These are phyloP conservation scores for Cadophora sp. DNA, from an alignment of 2,329 filamentous ascomycete species.

Conservation along the genomic window DNA sequence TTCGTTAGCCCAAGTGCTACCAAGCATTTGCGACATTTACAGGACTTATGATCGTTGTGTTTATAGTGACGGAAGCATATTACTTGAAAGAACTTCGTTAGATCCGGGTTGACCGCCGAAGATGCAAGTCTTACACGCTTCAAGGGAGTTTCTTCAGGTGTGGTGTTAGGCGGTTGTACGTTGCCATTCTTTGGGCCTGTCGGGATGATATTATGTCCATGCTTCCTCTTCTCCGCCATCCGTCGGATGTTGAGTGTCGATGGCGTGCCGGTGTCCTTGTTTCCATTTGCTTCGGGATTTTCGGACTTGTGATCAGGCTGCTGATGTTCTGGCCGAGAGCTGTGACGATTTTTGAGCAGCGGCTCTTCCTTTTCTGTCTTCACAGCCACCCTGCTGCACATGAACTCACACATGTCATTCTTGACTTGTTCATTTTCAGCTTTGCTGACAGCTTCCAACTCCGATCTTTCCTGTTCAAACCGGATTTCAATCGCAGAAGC, in stretches of 20 bases:
- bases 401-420: background rate
- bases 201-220: background rate
- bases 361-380: background rate
- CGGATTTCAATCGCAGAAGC: background rate
- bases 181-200: background rate
- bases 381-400: background rate
- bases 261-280: background rate
- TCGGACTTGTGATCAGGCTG: background rate
- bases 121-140: background rate
- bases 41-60: background rate
- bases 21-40: background rate
- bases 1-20: background rate
- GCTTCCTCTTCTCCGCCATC: background rate
- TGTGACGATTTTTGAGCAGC: background rate
- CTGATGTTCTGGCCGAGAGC: background rate
- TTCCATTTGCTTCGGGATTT: background rate
- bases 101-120: background rate
- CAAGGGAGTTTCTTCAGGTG: background rate
- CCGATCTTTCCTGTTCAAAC: background rate
- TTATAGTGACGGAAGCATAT: background rate
- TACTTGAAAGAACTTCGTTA: background rate
- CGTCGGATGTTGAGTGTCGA: background rate
- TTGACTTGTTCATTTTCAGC: background rate
- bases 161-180: background rate
- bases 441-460: background rate